Base-by-base conservation (phyloP, 192 early-diverging fungal genomes). In the Podila horticola region DNA sequence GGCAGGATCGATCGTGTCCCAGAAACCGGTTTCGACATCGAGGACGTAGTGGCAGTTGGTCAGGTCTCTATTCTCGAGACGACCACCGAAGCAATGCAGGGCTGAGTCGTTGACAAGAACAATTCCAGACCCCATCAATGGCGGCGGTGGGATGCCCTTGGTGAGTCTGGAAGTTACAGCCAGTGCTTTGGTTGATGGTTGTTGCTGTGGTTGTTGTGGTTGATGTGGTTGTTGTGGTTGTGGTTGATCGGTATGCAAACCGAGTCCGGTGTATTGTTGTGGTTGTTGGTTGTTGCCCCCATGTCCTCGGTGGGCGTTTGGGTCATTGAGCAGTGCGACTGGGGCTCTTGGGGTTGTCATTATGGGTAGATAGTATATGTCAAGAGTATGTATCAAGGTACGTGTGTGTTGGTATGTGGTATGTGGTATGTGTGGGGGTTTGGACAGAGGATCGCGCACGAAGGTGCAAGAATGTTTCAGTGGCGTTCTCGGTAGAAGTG, bases 1-100 rank as follows among this genome's bases (percentile, higher is more conserved):
- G 24, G 67, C 72, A 15, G 68, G n/a, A 1, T 74, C 31, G 60
- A 82, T 74, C 3, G 64, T 33, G 11, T 64, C 41, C 72, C 81
- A 75, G 50, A 71, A 66, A 28, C 73, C 73, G 9, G 71, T 71
- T 13, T 82, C 69, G 58, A 82, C 57, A 59, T 82, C 73, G 31
- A 82, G 64, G 6, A 74, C 69, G 30, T 67, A 74, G 26, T 82
- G 81, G 22, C 72, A 71, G 58, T 74, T 82, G 48, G 68, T 66
- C n/a, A 74, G 64, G 9, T 82, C 61, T 15, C 69, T 61, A n/a
- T 66, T 71, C 30, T 74, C 72, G 24, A 82, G 81, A 19, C 81
- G 67, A 29, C 73, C 73, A 22, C 73, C 79, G 49, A 74, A 74
- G 49, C 63, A 74, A 45, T 74, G 73, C 51, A 82, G 45, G 2